Evolutionary conservation across 2,329 filamentous ascomycete genomes (phyloP).

Genomic region (Fusarium phyllophilum): DNA sequence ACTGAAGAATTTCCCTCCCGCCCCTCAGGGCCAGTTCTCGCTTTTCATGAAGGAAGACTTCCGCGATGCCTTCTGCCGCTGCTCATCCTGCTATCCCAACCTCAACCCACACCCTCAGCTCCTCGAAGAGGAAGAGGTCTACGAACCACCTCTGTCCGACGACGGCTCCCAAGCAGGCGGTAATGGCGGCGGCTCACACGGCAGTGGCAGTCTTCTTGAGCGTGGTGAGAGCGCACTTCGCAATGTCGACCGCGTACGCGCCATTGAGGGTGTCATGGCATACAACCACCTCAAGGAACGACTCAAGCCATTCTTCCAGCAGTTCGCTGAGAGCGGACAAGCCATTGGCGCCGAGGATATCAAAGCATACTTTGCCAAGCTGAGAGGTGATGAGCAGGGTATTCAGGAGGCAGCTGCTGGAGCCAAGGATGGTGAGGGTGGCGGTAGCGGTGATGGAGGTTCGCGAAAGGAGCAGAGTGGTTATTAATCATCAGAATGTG

Average conservation of each 20-base stretch:
- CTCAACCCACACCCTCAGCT: conserved; percentile 80
- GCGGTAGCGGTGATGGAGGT: conserved; percentile 43
- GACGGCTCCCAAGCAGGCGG: conserved; percentile 62
- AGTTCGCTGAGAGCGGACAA: conserved; percentile 90
- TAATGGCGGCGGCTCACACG: conserved; percentile 63
- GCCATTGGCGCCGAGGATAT: conserved; percentile 95
- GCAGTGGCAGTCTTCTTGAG: conserved; percentile 86
- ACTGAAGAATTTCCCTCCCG: conserved; percentile 65
- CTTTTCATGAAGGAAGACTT: conserved; percentile 86
- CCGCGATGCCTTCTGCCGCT: conserved; percentile 84
- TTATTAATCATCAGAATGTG: conserved; percentile 50
- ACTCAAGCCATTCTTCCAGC: conserved; percentile 92
- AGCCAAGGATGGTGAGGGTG: conserved; percentile 44
- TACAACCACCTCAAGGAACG: conserved; percentile 97
- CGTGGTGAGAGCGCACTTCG: conserved; percentile 91
- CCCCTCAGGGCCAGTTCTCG: conserved; percentile 72
- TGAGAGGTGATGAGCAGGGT: conserved; percentile 85
- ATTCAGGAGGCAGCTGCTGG: conserved; percentile 69
- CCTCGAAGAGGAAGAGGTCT: conserved; percentile 92
- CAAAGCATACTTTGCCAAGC: conserved; percentile 93
- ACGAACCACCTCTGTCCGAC: conserved; percentile 88
- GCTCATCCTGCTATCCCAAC: conserved; percentile 79
- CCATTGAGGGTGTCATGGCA: conserved; percentile 97
- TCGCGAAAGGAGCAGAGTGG: conserved; percentile 63
- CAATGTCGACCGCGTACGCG: conserved; percentile 90